Percentiles rank a stretch among this genome's conserved stretches.
phyloP scores from a whole-genome alignment of 2,329 filamentous ascomycete genomes.

The Aspergillus sp. region DNA sequence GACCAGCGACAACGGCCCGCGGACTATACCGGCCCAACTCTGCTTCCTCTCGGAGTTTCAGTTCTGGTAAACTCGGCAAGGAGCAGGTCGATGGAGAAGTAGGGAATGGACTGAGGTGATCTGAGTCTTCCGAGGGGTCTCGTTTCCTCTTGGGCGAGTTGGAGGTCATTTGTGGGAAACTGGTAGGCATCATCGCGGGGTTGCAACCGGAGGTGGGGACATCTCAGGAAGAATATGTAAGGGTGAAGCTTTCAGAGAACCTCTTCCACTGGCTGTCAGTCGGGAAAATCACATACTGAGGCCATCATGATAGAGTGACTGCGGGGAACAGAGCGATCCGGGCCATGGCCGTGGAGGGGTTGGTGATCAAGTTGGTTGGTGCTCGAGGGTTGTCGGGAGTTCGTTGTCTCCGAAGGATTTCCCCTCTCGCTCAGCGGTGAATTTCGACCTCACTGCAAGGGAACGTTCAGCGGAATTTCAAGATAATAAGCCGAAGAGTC shows the following conservation, averaged over 20 bases:
- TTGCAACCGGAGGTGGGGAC: background rate
- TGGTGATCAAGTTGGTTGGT: background rate
- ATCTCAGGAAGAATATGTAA: background rate
- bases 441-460: background rate
- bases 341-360: slow-evolving; percentile 2
- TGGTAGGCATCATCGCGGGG: slow-evolving; percentile 32
- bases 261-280: background rate
- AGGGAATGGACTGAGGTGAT: slow-evolving; percentile 27
- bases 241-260: background rate
- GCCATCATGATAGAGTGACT: slow-evolving; percentile 12
- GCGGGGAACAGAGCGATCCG: slow-evolving; percentile 10
- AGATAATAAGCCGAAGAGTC: slow-evolving; percentile 6
- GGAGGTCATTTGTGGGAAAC: slow-evolving; percentile 21
- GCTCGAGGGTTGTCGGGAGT: background rate
- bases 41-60: slow-evolving; percentile 30
- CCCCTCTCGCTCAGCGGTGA: background rate
- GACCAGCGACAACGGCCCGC: slow-evolving; percentile 38
- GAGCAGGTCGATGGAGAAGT: slow-evolving; percentile 35
- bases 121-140: slow-evolving; percentile 32
- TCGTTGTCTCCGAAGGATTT: background rate
- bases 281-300: background rate
- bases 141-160: slow-evolving; percentile 37
- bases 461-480: background rate
- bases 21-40: slow-evolving; percentile 37
- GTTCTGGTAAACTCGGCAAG: slow-evolving; percentile 29